phyloP scores from a whole-genome alignment of 139 green algal species.

The Pseudopediastrum boryanum region DNA sequence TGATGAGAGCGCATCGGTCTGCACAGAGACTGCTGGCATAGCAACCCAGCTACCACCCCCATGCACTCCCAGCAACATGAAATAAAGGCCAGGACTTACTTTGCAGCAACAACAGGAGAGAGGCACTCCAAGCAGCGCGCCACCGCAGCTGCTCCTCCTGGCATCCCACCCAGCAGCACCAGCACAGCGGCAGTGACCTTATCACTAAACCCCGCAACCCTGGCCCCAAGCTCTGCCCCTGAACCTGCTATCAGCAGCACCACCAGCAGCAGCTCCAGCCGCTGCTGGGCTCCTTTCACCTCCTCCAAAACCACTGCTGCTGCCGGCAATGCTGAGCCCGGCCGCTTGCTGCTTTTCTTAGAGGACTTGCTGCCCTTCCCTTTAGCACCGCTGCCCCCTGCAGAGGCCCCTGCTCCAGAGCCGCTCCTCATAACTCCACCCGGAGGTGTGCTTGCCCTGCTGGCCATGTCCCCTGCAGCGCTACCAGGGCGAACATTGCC shows the following conservation, averaged over 20 bases:
- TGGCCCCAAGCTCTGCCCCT: neutral
- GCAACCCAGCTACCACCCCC: neutral
- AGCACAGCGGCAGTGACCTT: neutral
- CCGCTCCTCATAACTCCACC: too few relatives aligned
- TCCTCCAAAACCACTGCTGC: neutral
- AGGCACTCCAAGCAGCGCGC: constrained; percentile 20
- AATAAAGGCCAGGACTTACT: neutral
- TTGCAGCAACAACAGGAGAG: constrained; percentile 22
- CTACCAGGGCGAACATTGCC: too few relatives aligned
- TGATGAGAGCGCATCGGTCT: neutral
- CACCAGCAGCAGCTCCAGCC: constrained; percentile 27
- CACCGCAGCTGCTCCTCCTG: neutral
- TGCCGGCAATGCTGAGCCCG: too few relatives aligned
- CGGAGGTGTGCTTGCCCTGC: too few relatives aligned
- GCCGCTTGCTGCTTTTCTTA: neutral
- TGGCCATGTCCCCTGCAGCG: too few relatives aligned
- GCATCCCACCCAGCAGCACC: constrained; percentile 12
- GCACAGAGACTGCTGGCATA: neutral
- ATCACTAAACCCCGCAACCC: neutral
- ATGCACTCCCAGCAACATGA: neutral
- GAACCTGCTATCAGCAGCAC: constrained; percentile 16
- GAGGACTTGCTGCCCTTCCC: too few relatives aligned
- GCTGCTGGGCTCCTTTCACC: neutral
- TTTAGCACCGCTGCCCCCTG: too few relatives aligned
- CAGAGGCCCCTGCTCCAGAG: too few relatives aligned